Conservation (phyloP, 768 basidiomycete genomes). For the Fomitopsis pulvina region DNA sequence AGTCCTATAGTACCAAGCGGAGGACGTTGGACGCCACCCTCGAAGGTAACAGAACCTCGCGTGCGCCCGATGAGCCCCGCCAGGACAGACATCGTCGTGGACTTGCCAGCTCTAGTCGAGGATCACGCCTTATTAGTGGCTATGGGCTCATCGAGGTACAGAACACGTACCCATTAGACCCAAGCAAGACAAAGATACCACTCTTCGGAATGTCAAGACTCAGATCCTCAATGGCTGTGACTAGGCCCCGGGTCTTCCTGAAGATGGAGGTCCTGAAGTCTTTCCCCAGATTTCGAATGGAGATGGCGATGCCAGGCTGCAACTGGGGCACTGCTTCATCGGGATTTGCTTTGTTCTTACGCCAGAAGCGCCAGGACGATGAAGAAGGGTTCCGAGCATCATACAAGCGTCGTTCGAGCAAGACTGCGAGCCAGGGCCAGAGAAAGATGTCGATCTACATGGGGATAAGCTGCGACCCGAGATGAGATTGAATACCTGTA, state of each 20-base stretch:
- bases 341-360: slow-evolving; percentile 6
- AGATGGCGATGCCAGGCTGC: slow-evolving; percentile 46
- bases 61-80: slow-evolving; percentile 56
- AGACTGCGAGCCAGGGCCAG: slow-evolving; percentile 61
- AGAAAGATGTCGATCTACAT: slow-evolving; percentile 62
- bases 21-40: slow-evolving; percentile 45
- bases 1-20: slow-evolving; percentile 66
- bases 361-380: slow-evolving; percentile 17
- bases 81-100: slow-evolving; percentile 62
- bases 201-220: slow-evolving; percentile 62
- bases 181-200: slow-evolving; percentile 74
- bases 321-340: slow-evolving; percentile 19
- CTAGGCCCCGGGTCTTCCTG: slow-evolving; percentile 35
- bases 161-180: slow-evolving; percentile 52
- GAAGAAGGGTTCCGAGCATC: slow-evolving; percentile 40
- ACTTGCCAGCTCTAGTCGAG: slow-evolving; percentile 61
- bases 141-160: not conserved
- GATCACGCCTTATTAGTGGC: not conserved
- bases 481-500: not conserved
- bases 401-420: slow-evolving; percentile 55
- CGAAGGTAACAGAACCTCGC: slow-evolving; percentile 49
- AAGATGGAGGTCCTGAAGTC: slow-evolving; percentile 47
- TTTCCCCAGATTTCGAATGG: slow-evolving; percentile 54
- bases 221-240: slow-evolving; percentile 62
- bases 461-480: not conserved